Evolutionary conservation across 2,329 filamentous ascomycete species (phyloP), one percentile per base, ranked within the genome.

Genomic region (Aspergillus vadensis): DNA sequence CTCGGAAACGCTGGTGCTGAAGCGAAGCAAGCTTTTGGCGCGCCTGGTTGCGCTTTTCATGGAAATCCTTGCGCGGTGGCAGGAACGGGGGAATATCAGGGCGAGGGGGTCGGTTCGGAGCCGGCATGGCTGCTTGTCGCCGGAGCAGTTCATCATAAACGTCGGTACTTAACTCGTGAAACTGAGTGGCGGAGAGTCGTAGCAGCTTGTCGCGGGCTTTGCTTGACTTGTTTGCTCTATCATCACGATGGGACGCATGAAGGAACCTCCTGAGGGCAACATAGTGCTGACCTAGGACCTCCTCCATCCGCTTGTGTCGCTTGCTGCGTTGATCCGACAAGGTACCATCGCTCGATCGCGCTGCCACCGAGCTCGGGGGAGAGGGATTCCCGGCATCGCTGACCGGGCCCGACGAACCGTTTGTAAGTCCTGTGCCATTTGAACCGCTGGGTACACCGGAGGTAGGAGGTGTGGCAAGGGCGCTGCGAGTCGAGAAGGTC

Each of bases 31-130:
- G 85, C 76, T 96, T 96, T 77, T 97, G 92, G 43, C 95, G 87
- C n/a, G 95, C 95, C 76, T 98, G 93, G 74, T 99, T 99, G 64
- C 95, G 89, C 79, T 98, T 99, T 2, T 93, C 92, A 76, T 99
- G 95, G 77, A 98, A 98, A 65, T 88, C 89, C 65, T 89, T 85
- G 74, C 94, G 92, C n/a, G 95, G 91, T 23, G 91, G 80, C 5
- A 99, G 85, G 72, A 88, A 96, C 12, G 86, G 80, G 2, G 92
- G 91, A 66, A 83, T 71, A 75, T 84, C 75, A 69, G 80, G 65
- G 14, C 76, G 76, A 36, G 76, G 74, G 15, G 78, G 75, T 10
- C 76, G 72, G 9, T 74, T 76, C 5, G 76, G 77, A 50, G 77
- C 76, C 30, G 79, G 79, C 50, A 83, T 83, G 55, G 83, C 83